A percentile compares a stretch with the other conserved stretches of the same genome.
phyloP scores from a whole-genome alignment of 78 protist genomes.

The Mastigamoeba balamuthi region DNA sequence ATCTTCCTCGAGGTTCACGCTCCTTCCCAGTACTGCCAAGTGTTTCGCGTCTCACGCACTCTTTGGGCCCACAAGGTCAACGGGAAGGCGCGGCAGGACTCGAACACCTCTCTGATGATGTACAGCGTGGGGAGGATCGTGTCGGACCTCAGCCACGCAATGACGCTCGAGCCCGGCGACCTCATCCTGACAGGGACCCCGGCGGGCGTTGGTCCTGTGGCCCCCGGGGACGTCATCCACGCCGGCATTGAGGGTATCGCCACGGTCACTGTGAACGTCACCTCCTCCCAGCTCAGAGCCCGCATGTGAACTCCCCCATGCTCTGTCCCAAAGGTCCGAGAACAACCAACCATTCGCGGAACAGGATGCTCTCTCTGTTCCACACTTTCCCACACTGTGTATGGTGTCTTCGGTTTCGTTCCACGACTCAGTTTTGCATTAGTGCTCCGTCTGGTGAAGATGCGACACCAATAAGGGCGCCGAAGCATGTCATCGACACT shows the following conservation, averaged over 20 bases:
- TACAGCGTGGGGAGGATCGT: neutral
- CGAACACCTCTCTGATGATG: neutral
- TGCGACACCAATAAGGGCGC: too few relatives aligned
- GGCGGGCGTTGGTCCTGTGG: conserved; percentile 9
- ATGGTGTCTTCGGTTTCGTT: too few relatives aligned
- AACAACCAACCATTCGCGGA: too few relatives aligned
- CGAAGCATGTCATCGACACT: too few relatives aligned
- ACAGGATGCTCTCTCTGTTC: too few relatives aligned
- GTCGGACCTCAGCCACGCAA: neutral
- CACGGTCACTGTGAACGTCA: too few relatives aligned
- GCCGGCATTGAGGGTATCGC: neutral
- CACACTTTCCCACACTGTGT: too few relatives aligned
- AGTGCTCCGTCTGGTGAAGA: too few relatives aligned
- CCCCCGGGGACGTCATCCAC: neutral
- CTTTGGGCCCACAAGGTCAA: neutral
- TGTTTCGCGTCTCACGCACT: neutral
- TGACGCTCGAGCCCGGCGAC: conserved; percentile 12
- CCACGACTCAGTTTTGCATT: too few relatives aligned
- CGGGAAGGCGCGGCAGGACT: neutral
- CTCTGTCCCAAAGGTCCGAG: too few relatives aligned
- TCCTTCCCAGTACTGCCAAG: neutral
- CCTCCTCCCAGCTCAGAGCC: too few relatives aligned
- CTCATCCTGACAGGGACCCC: conserved; percentile 18
- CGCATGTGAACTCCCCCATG: too few relatives aligned
- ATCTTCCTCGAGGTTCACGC: neutral